These are phyloP conservation scores for Juglanconis oblonga DNA, from an alignment of 2,329 filamentous ascomycete species.

Conservation along the genomic window DNA sequence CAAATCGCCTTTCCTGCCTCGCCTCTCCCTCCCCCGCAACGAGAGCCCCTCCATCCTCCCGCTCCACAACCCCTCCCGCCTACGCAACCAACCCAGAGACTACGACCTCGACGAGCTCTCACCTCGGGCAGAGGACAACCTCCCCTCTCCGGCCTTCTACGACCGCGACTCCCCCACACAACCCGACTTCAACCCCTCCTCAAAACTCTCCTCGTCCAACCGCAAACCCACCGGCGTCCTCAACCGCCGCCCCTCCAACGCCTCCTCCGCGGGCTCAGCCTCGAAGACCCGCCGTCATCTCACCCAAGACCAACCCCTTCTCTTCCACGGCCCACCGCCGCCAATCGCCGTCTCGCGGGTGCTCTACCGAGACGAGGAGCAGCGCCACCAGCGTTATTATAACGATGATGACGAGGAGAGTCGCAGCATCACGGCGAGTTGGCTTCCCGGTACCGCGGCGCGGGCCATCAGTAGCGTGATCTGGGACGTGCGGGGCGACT, in stretches of 20 bases:
- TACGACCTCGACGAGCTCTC: slow-evolving; percentile 33
- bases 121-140: slow-evolving; percentile 26
- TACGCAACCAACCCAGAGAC: slow-evolving; percentile 30
- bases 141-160: slow-evolving; percentile 18
- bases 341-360: slow-evolving; percentile 46
- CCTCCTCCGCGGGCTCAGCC: slow-evolving; percentile 17
- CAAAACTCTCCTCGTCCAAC: slow-evolving; percentile 9
- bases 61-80: slow-evolving; percentile 23
- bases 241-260: slow-evolving; percentile 18
- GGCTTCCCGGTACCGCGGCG: slow-evolving; percentile 24
- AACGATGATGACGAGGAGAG: slow-evolving; percentile 7
- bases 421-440: slow-evolving; percentile 10
- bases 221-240: slow-evolving; percentile 14
- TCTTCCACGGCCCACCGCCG: slow-evolving; percentile 50
- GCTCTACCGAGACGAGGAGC: slow-evolving; percentile 32
- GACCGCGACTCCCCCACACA: slow-evolving; percentile 5
- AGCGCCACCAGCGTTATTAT: slow-evolving; percentile 25
- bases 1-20: slow-evolving; percentile 29
- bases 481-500: slow-evolving; percentile 30
- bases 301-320: slow-evolving; percentile 30
- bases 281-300: slow-evolving; percentile 29
- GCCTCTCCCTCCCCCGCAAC: slow-evolving; percentile 24
- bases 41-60: slow-evolving; percentile 26
- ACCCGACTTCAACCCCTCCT: neutral
- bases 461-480: slow-evolving; percentile 34